Evolutionary conservation across 2,329 filamentous ascomycete species (phyloP), one percentile per base, ranked within the genome.

Genomic region (Claviceps sp.): DNA sequence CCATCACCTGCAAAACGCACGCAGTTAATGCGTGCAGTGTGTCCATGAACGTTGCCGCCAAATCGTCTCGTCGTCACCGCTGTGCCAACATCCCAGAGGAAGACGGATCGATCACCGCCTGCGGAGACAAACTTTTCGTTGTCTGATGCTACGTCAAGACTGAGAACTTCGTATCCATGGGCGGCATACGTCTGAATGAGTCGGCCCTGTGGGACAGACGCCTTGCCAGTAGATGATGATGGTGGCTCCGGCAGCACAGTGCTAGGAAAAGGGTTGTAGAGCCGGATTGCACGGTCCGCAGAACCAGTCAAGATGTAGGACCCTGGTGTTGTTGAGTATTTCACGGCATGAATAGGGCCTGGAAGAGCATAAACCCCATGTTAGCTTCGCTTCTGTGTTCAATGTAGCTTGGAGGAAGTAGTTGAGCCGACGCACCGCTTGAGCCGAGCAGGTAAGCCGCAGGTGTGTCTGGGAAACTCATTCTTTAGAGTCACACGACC

Each of bases 101-200:
- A 96, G 0, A 95, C 89, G 55, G 79, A 77, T 60, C 91, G 87
- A 71, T 98, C 93, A 54, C 93, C 93, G 58, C 93, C 93, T 1
- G 81, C 79, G n/a, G 84, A 90, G 9, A 83, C 84, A 66, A 98
- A 96, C 44, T 81, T 81, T 58, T 88, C 79, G 68, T 98, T 98
- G 70, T 89, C 84, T 24, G 72, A 63, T 7, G 80, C 72, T 48
- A 96, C 85, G 50, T 79, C 75, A 41, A 98, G 75, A 58, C 87
- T 86, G 54, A 96, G 82, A 7, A 98, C 85, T 60, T 90, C 86
- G 72, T 98, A 95, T 58, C 89, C 90, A 69, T 98, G 93, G 2
- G 87, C 88, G 38, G 82, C 73, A 71, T 95, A 98, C 38, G 82
- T 87, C 69, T 96, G 90, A 63, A 98, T 88, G 3, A 93, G 82